Conservation (phyloP, 2,329 filamentous ascomycete genomes). For the Elsinoe perseae region DNA sequence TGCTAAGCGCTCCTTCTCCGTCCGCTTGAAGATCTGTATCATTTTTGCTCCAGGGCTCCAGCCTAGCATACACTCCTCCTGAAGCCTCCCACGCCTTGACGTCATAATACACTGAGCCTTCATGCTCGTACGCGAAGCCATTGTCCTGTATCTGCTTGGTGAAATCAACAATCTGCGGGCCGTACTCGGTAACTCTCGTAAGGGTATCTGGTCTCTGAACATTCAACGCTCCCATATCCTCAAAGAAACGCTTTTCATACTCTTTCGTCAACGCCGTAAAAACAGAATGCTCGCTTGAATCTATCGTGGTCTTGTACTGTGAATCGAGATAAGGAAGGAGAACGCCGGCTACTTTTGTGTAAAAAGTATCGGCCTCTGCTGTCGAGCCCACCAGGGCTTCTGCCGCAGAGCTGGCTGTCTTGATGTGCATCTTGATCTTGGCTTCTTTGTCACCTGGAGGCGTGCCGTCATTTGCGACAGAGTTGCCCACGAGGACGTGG, state of each 20-base stretch:
- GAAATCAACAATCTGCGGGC: conserved; percentile 76
- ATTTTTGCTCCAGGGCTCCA: conserved; percentile 77
- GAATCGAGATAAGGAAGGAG: conserved; percentile 75
- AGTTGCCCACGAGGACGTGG: conserved; percentile 47
- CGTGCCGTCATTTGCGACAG: conserved; percentile 45
- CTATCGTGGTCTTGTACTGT: conserved; percentile 48
- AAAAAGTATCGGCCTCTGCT: conserved; percentile 40
- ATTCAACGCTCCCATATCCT: conserved; percentile 81
- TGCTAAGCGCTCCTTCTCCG: conserved; percentile 72
- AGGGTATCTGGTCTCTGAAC: conserved; percentile 73
- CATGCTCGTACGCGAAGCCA: conserved; percentile 65
- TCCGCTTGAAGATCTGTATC: conserved; percentile 79
- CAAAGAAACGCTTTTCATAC: conserved; percentile 80
- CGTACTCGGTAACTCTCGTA: conserved; percentile 88
- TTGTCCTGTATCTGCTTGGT: conserved; percentile 77
- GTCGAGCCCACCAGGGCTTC: conserved; percentile 38
- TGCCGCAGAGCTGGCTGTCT: conserved; percentile 49
- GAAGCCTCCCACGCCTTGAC: conserved; percentile 76
- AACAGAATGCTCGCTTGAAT: conserved; percentile 59
- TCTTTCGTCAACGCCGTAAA: conserved; percentile 80
- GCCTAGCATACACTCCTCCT: conserved; percentile 75
- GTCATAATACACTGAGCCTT: conserved; percentile 87
- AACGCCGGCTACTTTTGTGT: conserved; percentile 55
- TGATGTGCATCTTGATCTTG: conserved; percentile 84
- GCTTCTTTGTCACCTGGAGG: conserved; percentile 67